These are phyloP conservation scores for Leishmania mexicana DNA, from an alignment of 208 protist genomes.

Conservation along the genomic window DNA sequence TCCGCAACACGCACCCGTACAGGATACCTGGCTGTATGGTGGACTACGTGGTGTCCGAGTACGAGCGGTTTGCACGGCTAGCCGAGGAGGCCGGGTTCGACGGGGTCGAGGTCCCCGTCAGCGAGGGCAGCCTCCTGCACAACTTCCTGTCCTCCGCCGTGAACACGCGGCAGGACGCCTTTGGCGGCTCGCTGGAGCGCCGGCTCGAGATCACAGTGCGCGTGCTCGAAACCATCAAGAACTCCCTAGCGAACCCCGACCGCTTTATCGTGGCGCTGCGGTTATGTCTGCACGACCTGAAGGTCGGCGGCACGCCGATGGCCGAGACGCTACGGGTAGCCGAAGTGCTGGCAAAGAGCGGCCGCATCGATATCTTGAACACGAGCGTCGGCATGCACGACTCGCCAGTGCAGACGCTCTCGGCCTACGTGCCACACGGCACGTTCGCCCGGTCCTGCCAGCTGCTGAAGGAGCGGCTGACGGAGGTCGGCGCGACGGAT, in stretches of 20 bases:
- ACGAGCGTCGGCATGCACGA: slow-evolving; percentile 96
- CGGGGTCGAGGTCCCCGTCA: slow-evolving; percentile 94
- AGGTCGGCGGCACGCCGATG: slow-evolving; percentile 78
- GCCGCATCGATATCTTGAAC: slow-evolving; percentile 91
- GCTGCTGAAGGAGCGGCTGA: slow-evolving; percentile 61
- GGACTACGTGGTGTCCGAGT: slow-evolving; percentile 87
- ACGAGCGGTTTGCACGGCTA: slow-evolving; percentile 82
- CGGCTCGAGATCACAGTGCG: slow-evolving; percentile 84
- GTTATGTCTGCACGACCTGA: slow-evolving; percentile 93
- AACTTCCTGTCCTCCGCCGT: slow-evolving; percentile 91
- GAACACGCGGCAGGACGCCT: slow-evolving; percentile 90
- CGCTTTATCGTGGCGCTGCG: slow-evolving; percentile 93
- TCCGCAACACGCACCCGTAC: slow-evolving; percentile 51
- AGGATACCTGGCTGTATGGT: slow-evolving; percentile 60
- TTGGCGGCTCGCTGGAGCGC: slow-evolving; percentile 74
- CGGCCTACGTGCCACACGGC: slow-evolving; percentile 90
- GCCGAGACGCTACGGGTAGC: slow-evolving; percentile 80
- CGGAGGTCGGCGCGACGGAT: slow-evolving; percentile 22
- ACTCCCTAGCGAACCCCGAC: slow-evolving; percentile 41
- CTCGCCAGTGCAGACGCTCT: slow-evolving; percentile 93
- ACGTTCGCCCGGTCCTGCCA: slow-evolving; percentile 82
- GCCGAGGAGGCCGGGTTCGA: slow-evolving; percentile 95
- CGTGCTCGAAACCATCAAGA: slow-evolving; percentile 76
- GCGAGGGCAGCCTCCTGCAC: slow-evolving; percentile 94
- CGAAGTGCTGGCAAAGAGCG: slow-evolving; percentile 73